phyloP scores from a whole-genome alignment of 2,329 filamentous ascomycete genomes.

The Colletotrichum salicis region DNA sequence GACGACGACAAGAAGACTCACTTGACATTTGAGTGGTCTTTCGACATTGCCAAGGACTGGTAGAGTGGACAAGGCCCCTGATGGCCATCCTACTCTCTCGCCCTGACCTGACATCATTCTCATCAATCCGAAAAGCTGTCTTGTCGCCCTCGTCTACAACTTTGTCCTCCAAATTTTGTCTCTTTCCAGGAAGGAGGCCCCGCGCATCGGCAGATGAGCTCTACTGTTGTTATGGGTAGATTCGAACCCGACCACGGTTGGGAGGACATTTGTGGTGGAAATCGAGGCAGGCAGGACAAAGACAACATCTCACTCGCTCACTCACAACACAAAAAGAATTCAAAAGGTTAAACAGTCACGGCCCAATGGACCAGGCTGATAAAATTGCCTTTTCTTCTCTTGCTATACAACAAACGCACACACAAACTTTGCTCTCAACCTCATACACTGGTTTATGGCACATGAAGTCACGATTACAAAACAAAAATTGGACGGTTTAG shows the following conservation, averaged over 20 bases:
- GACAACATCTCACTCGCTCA: background rate
- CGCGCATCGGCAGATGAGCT: too few species aligned
- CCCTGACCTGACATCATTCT: background rate
- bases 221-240: background rate
- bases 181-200: background rate
- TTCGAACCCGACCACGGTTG: background rate
- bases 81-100: background rate
- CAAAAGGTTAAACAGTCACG: background rate
- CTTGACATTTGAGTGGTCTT: conserved; percentile 93
- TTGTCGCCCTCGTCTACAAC: background rate
- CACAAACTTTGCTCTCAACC: background rate
- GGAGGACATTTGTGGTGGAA: background rate
- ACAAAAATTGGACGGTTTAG: conserved; percentile 19
- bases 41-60: conserved; percentile 98
- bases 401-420: background rate
- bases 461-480: conserved; percentile 24
- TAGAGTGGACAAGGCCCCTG: conserved; percentile 48
- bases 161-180: too few species aligned
- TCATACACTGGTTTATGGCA: conserved; percentile 17
- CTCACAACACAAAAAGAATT: background rate
- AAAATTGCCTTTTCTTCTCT: background rate
- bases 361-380: background rate
- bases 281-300: background rate
- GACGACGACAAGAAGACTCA: conserved; percentile 95
- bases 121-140: background rate